Evolutionary conservation across 2,329 filamentous ascomycete genomes (phyloP).

Genomic region (Ophiosphaerella korrae): DNA sequence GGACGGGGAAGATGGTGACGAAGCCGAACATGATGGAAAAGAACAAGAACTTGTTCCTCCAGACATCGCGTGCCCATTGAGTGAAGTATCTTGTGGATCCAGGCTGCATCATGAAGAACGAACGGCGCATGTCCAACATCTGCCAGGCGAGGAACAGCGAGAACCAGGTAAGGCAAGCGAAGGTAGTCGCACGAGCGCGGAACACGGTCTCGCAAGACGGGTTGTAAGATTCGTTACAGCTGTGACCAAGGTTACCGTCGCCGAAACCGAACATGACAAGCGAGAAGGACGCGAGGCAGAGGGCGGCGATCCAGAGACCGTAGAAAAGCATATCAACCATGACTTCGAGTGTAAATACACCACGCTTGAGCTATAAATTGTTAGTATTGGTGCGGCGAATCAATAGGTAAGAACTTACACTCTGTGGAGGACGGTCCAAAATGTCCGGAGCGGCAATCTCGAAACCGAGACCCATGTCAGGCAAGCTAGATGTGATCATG

Average conservation of each 20-base stretch:
- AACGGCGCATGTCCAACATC: constrained; percentile 69
- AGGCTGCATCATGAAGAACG: constrained; percentile 76
- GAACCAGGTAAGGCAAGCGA: constrained; percentile 76
- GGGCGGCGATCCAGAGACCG: constrained; percentile 40
- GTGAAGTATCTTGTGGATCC: constrained; percentile 59
- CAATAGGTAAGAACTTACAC: constrained; percentile 17
- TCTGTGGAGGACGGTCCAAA: constrained; percentile 37
- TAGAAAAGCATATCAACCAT: constrained; percentile 45
- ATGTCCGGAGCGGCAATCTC: constrained; percentile 44
- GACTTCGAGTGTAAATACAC: constrained; percentile 44
- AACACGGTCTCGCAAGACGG: constrained; percentile 37
- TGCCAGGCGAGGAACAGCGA: constrained; percentile 80
- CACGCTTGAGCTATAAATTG: constrained; percentile 33
- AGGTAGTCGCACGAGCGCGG: constrained; percentile 71
- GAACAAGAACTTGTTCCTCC: constrained; percentile 70
- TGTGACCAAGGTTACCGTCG: constrained; percentile 36
- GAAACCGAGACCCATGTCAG: constrained; percentile 43
- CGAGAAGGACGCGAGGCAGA: constrained; percentile 41
- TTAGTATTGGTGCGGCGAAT: constrained; percentile 14
- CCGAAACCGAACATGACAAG: constrained; percentile 43
- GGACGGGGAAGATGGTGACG: constrained; percentile 38
- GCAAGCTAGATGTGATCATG: constrained; percentile 46
- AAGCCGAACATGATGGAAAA: constrained; percentile 48
- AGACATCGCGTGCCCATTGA: constrained; percentile 70
- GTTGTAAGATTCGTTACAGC: constrained; percentile 40